Conservation (phyloP, 345 rosid genomes). For the Microcos paniculata region DNA sequence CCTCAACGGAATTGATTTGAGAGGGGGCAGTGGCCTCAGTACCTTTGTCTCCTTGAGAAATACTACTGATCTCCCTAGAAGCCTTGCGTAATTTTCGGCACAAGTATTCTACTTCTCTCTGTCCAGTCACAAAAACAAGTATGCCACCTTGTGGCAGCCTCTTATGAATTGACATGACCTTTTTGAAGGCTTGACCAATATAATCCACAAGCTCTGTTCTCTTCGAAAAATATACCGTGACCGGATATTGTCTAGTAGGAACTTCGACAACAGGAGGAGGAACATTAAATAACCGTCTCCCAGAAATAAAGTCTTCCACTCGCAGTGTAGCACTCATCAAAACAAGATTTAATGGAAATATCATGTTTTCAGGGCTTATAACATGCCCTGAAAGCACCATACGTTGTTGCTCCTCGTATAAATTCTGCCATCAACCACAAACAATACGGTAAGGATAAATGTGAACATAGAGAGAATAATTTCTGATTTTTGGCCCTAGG, state of each 20-base stretch:
- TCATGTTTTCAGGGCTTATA: constrained; percentile 46
- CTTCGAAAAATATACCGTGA: constrained; percentile 76
- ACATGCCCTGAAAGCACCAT: constrained; percentile 51
- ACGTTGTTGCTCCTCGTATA: constrained; percentile 59
- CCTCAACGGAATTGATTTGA: constrained; percentile 39
- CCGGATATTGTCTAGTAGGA: constrained; percentile 82
- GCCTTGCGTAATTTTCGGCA: constrained; percentile 65
- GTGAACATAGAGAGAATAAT: background rate
- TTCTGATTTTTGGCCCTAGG: background rate
- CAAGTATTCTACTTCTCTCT: constrained; percentile 85
- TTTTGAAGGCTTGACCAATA: constrained; percentile 83
- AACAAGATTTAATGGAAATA: constrained; percentile 73
- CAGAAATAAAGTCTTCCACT: constrained; percentile 75
- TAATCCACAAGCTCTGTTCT: constrained; percentile 83
- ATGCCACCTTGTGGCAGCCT: constrained; percentile 86
- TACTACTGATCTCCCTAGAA: constrained; percentile 43
- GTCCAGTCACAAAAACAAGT: constrained; percentile 93
- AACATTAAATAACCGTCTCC: constrained; percentile 56
- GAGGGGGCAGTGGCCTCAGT: constrained; percentile 30
- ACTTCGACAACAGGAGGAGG: constrained; percentile 80
- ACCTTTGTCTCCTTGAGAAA: constrained; percentile 26
- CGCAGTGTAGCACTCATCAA: constrained; percentile 94
- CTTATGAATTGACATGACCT: constrained; percentile 81
- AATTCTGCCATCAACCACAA: constrained; percentile 38
- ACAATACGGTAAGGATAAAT: constrained; percentile 9